Evolutionary conservation across 495 filamentous ascomycete genomes (phyloP), one percentile per base, ranked within the genome.

Genomic region (Eremomyces bilateralis): DNA sequence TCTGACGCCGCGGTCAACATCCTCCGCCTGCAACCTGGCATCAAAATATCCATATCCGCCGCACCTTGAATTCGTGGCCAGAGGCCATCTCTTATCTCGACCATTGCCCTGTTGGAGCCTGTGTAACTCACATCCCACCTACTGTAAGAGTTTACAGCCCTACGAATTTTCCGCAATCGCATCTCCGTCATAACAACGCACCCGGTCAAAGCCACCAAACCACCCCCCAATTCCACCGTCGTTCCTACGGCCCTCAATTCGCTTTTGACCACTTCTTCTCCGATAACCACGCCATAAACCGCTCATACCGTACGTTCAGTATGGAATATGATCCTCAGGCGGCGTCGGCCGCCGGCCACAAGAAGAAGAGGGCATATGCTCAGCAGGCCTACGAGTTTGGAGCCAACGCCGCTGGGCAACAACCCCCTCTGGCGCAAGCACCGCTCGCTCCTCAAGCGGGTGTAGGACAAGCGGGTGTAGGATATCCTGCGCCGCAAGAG

Each of bases 371-470:
- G 54, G 71, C 75, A 28, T 97, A 97, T 61, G 88, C 90, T 17
- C 80, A 80, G 18, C 76, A 83, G 51, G 85, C 84, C 4, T 97
- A 85, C 53, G 90, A 93, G 8, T 83, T 95, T 48, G 88, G 88
- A 44, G 79, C 76, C 47, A 97, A 97, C 69, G 72, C 80, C 59
- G 12, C 50, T 71, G 29, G 68, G 65, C 41, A 67, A 8, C 24
- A 63, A 32, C 54, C 57, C 37, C 21, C 44, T 10, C 31, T 28
- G 10, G 41, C 33, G 15, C 37, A 28, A 31, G 41, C 49, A 16
- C 29, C 42, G 33, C 10, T 32, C 10, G 8, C 41, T 39, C 31
- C 46, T 48, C 45, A 42, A 56, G 47, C 47, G 59, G 53, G 52
- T 33, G 29, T 42, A 33, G 48, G 15, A 38, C 28, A 24, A 38